These are phyloP conservation scores for Dryas integrifolia DNA, from an alignment of 331 rosid species.

Conservation along the genomic window DNA sequence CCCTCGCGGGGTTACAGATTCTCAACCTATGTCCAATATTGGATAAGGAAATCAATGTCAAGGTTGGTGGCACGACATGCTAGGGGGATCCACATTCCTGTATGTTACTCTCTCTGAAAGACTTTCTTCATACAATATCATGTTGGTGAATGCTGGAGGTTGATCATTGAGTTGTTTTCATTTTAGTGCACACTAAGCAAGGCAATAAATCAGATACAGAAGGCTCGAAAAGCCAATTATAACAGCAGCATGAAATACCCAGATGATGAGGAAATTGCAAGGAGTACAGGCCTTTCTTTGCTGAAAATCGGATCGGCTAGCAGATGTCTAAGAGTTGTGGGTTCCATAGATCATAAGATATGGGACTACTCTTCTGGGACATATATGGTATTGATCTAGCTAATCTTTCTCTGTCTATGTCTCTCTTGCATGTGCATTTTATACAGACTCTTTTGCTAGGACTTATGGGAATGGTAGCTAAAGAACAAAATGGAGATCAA, in stretches of 20 bases:
- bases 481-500: neutral
- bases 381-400: conserved; percentile 47
- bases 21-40: conserved; percentile 88
- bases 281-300: conserved; percentile 75
- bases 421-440: conserved; percentile 8
- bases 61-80: conserved; percentile 59
- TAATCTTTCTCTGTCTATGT: conserved; percentile 14
- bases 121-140: conserved; percentile 26
- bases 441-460: neutral
- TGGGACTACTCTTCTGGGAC: conserved; percentile 45
- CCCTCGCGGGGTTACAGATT: conserved; percentile 68
- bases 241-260: conserved; percentile 40
- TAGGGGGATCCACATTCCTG: conserved; percentile 73
- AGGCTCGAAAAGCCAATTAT: conserved; percentile 55
- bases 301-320: conserved; percentile 73
- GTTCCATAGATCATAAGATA: conserved; percentile 70
- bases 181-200: conserved; percentile 64
- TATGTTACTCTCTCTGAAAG: conserved; percentile 41
- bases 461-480: neutral
- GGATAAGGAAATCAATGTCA: conserved; percentile 89
- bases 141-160: conserved; percentile 23
- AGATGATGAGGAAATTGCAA: conserved; percentile 68
- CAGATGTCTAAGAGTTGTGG: conserved; percentile 69
- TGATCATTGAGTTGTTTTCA: conserved; percentile 36
- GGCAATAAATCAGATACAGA: conserved; percentile 72